A percentile compares a stretch with the other conserved stretches of the same genome.
phyloP scores from a whole-genome alignment of 2,329 filamentous ascomycete genomes.

The Bertia moriformis region DNA sequence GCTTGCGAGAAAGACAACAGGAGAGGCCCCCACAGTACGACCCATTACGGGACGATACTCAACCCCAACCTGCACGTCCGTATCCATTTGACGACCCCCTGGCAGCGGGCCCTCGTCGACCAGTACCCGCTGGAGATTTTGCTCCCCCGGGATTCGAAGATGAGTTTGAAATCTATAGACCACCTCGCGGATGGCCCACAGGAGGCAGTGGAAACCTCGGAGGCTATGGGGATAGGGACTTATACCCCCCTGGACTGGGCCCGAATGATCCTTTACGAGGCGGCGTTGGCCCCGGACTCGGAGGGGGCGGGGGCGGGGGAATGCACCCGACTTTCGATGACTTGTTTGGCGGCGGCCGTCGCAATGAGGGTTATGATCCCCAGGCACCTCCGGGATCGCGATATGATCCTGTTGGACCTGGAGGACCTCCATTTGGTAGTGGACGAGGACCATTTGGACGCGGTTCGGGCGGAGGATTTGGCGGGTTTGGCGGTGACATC shows the following conservation, averaged over 20 bases:
- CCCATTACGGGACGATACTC: constrained; percentile 1
- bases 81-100: constrained; percentile 29
- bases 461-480: constrained; percentile 18
- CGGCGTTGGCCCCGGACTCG: not conserved
- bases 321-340: constrained; percentile 97
- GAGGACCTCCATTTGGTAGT: constrained; percentile 18
- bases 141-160: constrained; percentile 1
- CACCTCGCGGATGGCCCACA: not conserved
- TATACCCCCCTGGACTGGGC: not conserved
- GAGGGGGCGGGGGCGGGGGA: constrained; percentile 33
- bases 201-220: not conserved
- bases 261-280: not conserved
- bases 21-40: not conserved
- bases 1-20: not conserved
- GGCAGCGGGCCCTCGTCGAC: not conserved
- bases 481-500: constrained; percentile 13
- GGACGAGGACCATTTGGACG: constrained; percentile 29
- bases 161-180: not conserved
- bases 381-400: constrained; percentile 76
- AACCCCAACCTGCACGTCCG: constrained; percentile 21
- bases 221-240: not conserved
- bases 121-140: not conserved
- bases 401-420: constrained; percentile 75
- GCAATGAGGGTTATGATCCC: constrained; percentile 43
- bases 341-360: constrained; percentile 57